Base-by-base conservation (phyloP, 306 rosid genomes). In the Dicorynia guianensis region DNA sequence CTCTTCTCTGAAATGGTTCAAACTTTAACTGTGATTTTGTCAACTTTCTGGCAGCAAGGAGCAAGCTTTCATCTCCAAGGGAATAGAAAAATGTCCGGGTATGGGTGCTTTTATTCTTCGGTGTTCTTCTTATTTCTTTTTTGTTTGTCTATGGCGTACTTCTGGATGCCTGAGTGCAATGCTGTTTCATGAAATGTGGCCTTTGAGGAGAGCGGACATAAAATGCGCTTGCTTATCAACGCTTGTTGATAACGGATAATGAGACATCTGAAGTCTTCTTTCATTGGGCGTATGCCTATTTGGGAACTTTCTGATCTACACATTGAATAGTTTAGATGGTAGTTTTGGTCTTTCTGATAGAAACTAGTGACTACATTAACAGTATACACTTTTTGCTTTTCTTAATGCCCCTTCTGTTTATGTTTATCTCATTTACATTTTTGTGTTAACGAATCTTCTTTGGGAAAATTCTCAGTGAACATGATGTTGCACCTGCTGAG, bases 381-480 rank as follows among this genome's bases (percentile, higher is more conserved):
- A 8, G 4, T 30, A 7, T 14, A 14, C 4, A 0, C 14, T 9
- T n/a, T 35, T 8, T 50, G 3, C 11, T 36, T 2, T 38, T 4
- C 30, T 25, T 25, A 25, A 25, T 25, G 30, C 30, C 30, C 30
- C 30, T 25, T 25, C 30, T 25, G 30, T 25, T 25, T 25, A 25
- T 49, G 36, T 39, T 55, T 13, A 13, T 13, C 10, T 33, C 50
- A 7, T 9, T 13, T 5, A 5, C 35, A 19, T 25, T 44, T 30
- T 57, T 5, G 30, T 17, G 36, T n/a, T 7, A 58, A 54, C 30
- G 2, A 25, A 25, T 25, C 30, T 25, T 25, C 30, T 1, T 65
- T 65, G 1, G 11, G 38, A 36, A 17, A 35, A 13, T 40, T 2
- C 75, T 46, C 84, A 84, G 90, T 53, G 90, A 83, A 48, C 88